Conservation (phyloP, 1,284 basidiomycete genomes). For the Cutaneotrichosporon cutaneum region DNA sequence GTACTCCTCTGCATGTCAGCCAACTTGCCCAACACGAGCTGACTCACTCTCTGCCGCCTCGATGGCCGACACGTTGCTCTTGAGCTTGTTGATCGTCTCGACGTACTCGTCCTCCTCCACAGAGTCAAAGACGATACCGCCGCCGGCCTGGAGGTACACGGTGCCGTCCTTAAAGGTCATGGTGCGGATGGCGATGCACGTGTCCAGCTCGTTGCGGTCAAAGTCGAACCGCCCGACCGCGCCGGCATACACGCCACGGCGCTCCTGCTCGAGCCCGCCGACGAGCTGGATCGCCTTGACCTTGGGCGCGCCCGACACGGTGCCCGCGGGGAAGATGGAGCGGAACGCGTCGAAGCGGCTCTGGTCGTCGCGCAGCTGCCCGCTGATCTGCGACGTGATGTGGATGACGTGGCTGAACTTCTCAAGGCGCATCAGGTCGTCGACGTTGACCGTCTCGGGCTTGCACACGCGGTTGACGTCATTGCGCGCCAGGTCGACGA, state of each 20-base stretch:
- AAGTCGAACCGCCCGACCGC: constrained; percentile 98
- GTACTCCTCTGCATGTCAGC: constrained; percentile 16
- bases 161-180: constrained; percentile 95
- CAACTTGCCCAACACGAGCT: accelerated
- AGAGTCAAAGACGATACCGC: constrained; percentile 96
- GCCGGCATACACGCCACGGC: constrained; percentile 92
- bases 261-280: constrained; percentile 80
- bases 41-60: constrained; percentile 15
- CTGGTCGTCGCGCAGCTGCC: constrained; percentile 75
- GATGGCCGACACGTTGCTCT: constrained; percentile 13
- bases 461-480: constrained; percentile 98
- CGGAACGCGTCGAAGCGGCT: constrained; percentile 96
- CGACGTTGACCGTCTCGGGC: constrained; percentile 92
- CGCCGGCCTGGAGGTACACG: constrained; percentile 87
- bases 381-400: constrained; percentile 92
- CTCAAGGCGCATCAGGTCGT: constrained; percentile 89
- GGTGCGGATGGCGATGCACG: constrained; percentile 97
- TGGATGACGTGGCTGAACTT: constrained; percentile 99
- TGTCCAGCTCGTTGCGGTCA: constrained; percentile 92
- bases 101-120: constrained; percentile 84
- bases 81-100: constrained; percentile 17
- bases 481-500: constrained; percentile 97
- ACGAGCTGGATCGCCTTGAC: constrained; percentile 97
- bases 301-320: constrained; percentile 98
- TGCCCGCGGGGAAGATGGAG: constrained; percentile 98